Evolutionary conservation across 306 rosid genomes (phyloP).

Genomic region (Luffa aegyptiaca): DNA sequence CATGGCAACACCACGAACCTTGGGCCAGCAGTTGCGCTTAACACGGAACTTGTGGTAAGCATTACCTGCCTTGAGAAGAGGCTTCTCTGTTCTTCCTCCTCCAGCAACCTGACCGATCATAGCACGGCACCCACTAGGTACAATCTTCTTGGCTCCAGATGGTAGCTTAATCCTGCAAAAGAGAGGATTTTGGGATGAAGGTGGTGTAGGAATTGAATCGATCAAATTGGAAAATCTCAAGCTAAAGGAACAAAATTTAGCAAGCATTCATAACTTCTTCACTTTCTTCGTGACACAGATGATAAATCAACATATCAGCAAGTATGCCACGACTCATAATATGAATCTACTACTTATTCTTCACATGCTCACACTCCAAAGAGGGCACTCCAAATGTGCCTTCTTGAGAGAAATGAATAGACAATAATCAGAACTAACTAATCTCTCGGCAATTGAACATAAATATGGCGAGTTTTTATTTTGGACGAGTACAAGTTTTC

Average conservation of each 20-base stretch:
- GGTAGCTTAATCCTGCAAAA: conserved; percentile 10
- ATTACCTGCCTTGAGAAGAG: conserved; percentile 17
- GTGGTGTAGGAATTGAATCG: not conserved
- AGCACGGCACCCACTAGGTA: conserved; percentile 8
- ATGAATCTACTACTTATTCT: no score
- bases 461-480: not conserved
- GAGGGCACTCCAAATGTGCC: no score
- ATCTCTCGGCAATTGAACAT: not conserved
- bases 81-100: conserved; percentile 17
- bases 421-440: not conserved
- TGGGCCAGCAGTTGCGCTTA: conserved; percentile 16
- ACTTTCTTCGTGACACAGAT: no score
- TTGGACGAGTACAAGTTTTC: not conserved
- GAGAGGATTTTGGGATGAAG: not conserved
- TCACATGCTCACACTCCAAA: no score
- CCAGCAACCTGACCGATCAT: conserved; percentile 19
- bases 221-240: not conserved
- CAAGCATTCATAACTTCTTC: not conserved
- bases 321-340: not conserved
- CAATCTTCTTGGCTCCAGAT: conserved; percentile 15
- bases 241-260: not conserved
- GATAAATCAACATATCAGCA: no score
- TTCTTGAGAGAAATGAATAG: not conserved
- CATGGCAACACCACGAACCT: conserved; percentile 19
- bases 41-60: conserved; percentile 14